These are phyloP conservation scores for Brassica carinata DNA, from an alignment of 345 rosid genomes.

Conservation along the genomic window DNA sequence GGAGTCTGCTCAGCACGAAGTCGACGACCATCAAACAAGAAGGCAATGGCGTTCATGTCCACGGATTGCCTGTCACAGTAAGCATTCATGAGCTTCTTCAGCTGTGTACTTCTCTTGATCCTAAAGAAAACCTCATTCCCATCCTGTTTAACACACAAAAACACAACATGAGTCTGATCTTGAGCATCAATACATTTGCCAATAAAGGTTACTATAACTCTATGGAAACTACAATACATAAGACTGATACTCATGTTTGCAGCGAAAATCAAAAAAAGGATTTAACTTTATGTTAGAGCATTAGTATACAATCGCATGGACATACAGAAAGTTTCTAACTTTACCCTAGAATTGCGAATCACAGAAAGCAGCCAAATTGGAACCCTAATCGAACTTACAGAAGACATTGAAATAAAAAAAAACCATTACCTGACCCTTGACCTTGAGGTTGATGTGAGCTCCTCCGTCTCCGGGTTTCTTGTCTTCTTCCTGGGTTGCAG, in stretches of 20 bases:
- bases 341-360: too few relatives aligned
- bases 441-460: slow-evolving; percentile 83
- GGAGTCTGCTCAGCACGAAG: slow-evolving; percentile 3
- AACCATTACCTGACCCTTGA: slow-evolving; percentile 95
- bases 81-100: neutral
- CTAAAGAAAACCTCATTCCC: neutral
- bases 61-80: neutral
- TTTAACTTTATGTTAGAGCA: too few relatives aligned
- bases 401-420: too few relatives aligned
- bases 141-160: neutral
- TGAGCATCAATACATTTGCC: neutral
- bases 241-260: too few relatives aligned
- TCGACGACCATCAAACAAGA: neutral
- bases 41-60: neutral
- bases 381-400: too few relatives aligned
- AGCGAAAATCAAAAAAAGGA: too few relatives aligned
- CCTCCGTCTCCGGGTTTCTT: slow-evolving; percentile 79
- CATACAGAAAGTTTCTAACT: too few relatives aligned
- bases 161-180: neutral
- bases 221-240: too few relatives aligned
- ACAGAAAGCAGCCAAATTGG: too few relatives aligned
- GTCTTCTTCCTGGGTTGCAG: slow-evolving; percentile 59
- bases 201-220: too few relatives aligned
- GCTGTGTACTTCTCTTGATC: neutral
- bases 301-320: too few relatives aligned